A percentile compares a stretch with the other conserved stretches of the same genome.
These are phyloP conservation scores for Eimeria tenella DNA, from an alignment of 169 alveolate genomes.

Conservation along the genomic window DNA sequence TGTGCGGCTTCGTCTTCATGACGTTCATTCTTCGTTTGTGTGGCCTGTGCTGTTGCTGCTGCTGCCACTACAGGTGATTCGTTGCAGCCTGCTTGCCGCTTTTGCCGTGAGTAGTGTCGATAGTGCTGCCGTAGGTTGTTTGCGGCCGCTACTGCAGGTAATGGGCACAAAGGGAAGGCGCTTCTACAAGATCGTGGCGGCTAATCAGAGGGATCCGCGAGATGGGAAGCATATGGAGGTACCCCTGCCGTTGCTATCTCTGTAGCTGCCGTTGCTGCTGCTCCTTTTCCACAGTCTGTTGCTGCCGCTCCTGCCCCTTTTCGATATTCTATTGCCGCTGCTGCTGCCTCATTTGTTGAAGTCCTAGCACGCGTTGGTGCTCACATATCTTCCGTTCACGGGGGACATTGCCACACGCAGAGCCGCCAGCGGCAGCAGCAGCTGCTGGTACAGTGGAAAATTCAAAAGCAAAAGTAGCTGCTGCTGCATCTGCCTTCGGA, in stretches of 20 bases:
- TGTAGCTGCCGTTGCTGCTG: background rate
- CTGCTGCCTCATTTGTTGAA: background rate
- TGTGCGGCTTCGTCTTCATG: background rate
- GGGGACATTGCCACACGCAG: background rate
- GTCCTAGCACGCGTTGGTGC: background rate
- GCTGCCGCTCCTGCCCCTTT: background rate
- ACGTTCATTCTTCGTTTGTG: background rate
- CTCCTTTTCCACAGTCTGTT: background rate
- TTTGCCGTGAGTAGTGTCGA: background rate
- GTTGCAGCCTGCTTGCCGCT: background rate
- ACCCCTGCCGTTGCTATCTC: background rate
- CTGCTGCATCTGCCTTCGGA: background rate
- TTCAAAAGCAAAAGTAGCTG: background rate
- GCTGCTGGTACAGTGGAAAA: background rate
- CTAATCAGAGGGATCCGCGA: slow-evolving; percentile 91
- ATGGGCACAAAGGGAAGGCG: slow-evolving; percentile 83
- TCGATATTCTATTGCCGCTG: background rate
- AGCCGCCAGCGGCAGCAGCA: slow-evolving; percentile 1
- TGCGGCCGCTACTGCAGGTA: slow-evolving; percentile 18
- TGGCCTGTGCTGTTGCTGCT: background rate
- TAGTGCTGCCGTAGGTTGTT: background rate
- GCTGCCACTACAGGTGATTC: background rate
- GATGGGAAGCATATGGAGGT: slow-evolving; percentile 94
- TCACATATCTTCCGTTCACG: too few species aligned
- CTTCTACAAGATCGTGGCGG: slow-evolving; percentile 90